Base-by-base conservation (phyloP, 768 basidiomycete genomes). In the Boletus tomentosulus region DNA sequence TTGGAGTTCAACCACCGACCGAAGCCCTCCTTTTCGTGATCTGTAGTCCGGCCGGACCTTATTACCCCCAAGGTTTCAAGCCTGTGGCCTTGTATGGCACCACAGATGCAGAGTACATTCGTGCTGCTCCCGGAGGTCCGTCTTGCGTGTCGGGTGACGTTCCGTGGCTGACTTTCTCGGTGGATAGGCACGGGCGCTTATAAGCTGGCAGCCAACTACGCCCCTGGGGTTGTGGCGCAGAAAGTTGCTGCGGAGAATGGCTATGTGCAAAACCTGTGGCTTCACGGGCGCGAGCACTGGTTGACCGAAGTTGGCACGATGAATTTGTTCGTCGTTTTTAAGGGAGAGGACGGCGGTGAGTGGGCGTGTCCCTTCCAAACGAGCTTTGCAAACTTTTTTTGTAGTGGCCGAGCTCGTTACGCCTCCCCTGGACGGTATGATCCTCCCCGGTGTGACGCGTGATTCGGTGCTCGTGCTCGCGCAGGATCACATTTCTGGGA, bases 151-250 rank as follows among this genome's bases (percentile, higher is more conserved):
- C 37, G 15, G 16, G 19, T 38, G 38, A 33, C 33, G n/a, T 50
- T 30, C 22, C n/a, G 11, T 22, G 31, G 27, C 50, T 60, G 52
- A 69, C 48, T 22, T 12, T 1, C 19, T 34, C 7, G 43, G 24
- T 22, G 25, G 33, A 39, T 7, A 87, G 86, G 87, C 50, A 95
- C 91, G 41, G 93, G 93, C 34, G 86, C 87, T 9, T 94, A 74
- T 77, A 96, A 96, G 72, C 74, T 94, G 43, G 89, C 90, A 27
- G 84, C 87, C 13, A 92, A 92, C 75, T 95, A 95, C 64, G 92
- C 91, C 1, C 90, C 92, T 0, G 87, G 88, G 8, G 85, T 95
- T 25, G 78, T 92, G 30, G 89, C 93, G 4, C 93, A 97, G 65
- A 85, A 84, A 62, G 73, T 79, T 53, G 93, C 91, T 24, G 85